phyloP scores from a whole-genome alignment of 2,329 filamentous ascomycete species.

The Aspergillus hiratsukae region DNA sequence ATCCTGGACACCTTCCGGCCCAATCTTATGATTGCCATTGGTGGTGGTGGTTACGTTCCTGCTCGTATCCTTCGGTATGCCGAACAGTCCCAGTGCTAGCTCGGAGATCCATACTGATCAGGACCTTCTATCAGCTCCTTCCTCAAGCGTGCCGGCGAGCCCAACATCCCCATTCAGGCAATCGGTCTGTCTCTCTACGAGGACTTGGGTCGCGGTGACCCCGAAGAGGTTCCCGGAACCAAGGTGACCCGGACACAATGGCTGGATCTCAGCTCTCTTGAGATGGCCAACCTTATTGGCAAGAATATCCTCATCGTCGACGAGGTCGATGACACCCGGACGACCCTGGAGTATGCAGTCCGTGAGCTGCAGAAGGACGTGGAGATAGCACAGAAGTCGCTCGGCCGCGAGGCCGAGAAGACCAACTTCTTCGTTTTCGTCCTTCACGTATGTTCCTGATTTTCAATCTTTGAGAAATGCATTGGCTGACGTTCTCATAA shows the following conservation, averaged over 20 bases:
- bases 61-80: constrained; percentile 81
- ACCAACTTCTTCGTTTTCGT: constrained; percentile 95
- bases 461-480: neutral
- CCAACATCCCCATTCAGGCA: constrained; percentile 98
- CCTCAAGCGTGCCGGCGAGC: constrained; percentile 77
- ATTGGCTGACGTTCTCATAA: constrained; percentile 32
- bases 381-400: constrained; percentile 67
- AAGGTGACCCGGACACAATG: constrained; percentile 98
- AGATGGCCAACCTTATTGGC: constrained; percentile 84
- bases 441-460: constrained; percentile 65
- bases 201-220: constrained; percentile 60
- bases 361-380: constrained; percentile 94
- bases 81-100: neutral
- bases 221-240: constrained; percentile 75
- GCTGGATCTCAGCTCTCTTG: constrained; percentile 82
- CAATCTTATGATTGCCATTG: constrained; percentile 97
- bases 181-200: constrained; percentile 98
- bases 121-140: constrained; percentile 60
- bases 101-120: constrained; percentile 3
- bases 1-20: constrained; percentile 86
- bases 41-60: constrained; percentile 93
- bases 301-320: constrained; percentile 91
- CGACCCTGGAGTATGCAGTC: constrained; percentile 90
- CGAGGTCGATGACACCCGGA: constrained; percentile 93
- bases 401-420: constrained; percentile 65